A percentile compares a stretch with the other conserved stretches of the same genome.
Evolutionary conservation across 345 rosid genomes (phyloP).

Genomic region (Lagerstroemia speciosa): DNA sequence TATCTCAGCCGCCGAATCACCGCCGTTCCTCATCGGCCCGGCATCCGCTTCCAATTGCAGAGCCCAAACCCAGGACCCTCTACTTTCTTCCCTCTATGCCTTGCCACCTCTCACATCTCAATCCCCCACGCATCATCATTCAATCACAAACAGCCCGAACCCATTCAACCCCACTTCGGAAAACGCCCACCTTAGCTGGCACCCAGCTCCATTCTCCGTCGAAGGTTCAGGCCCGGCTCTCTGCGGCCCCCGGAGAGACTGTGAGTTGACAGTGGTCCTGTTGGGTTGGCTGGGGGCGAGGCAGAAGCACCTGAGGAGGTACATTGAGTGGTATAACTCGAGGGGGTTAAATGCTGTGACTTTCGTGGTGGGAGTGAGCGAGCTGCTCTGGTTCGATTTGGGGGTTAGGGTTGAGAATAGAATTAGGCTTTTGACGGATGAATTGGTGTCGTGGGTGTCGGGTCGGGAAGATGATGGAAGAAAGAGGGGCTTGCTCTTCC

Average conservation of each 20-base stretch:
- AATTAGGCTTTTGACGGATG: conserved; percentile 35
- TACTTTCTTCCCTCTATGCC: conserved; percentile 26
- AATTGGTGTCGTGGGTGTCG: conserved; percentile 50
- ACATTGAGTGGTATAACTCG: conserved; percentile 77
- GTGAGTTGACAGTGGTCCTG: conserved; percentile 56
- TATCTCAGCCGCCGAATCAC: conserved; percentile 2
- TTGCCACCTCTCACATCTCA: conserved; percentile 8
- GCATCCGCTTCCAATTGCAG: conserved; percentile 18
- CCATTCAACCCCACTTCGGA: conserved; percentile 25
- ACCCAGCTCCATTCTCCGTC: conserved; percentile 30
- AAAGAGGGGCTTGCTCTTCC: conserved; percentile 63
- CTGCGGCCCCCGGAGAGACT: conserved; percentile 17
- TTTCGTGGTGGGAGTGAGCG: conserved; percentile 50
- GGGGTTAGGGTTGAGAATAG: conserved; percentile 44
- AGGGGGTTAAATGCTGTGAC: conserved; percentile 69
- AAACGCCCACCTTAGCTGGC: conserved; percentile 31
- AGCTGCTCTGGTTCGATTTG: conserved; percentile 49
- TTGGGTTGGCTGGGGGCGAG: conserved; percentile 90
- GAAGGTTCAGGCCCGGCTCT: conserved; percentile 13
- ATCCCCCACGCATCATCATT: background rate
- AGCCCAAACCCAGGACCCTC: conserved; percentile 13
- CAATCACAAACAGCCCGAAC: background rate
- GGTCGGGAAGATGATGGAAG: conserved; percentile 50
- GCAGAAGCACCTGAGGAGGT: conserved; percentile 61
- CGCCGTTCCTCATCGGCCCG: conserved; percentile 9